Evolutionary conservation across 2,329 filamentous ascomycete genomes (phyloP).

Genomic region (Boeremia lycopersici): DNA sequence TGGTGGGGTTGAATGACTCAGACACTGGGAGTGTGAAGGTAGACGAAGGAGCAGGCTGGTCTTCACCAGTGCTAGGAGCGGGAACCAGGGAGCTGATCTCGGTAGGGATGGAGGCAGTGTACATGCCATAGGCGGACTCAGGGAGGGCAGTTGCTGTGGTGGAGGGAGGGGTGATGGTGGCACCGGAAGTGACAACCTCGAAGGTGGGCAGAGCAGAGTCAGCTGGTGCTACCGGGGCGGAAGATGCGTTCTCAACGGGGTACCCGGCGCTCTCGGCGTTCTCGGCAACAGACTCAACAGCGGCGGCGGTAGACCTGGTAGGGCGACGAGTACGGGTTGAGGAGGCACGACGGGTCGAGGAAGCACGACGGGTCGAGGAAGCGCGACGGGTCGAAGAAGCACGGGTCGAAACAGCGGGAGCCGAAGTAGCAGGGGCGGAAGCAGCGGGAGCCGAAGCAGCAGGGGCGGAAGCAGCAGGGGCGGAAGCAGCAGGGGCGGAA

Average conservation of each 20-base stretch:
- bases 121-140: background rate
- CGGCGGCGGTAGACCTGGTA: background rate
- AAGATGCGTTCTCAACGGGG: constrained; percentile 6
- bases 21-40: constrained; percentile 21
- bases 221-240: constrained; percentile 7
- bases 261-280: constrained; percentile 9
- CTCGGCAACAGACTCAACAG: constrained; percentile 4
- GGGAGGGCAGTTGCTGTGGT: constrained; percentile 10
- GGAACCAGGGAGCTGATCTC: constrained; percentile 11
- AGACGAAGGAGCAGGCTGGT: constrained; percentile 21
- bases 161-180: constrained; percentile 24
- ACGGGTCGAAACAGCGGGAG: too few species aligned
- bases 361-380: too few species aligned
- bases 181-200: constrained; percentile 25
- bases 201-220: constrained; percentile 25
- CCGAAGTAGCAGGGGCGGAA: constrained; percentile 2
- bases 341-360: too few species aligned
- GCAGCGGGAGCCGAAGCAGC: background rate
- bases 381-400: too few species aligned
- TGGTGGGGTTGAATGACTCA: constrained; percentile 21
- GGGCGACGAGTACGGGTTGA: too few species aligned
- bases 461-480: constrained; percentile 12
- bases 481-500: constrained; percentile 10
- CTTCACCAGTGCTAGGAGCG: constrained; percentile 13
- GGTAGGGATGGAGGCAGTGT: constrained; percentile 6